Evolutionary conservation across 2,329 filamentous ascomycete genomes (phyloP).

Genomic region (Calonectria fujianensis): DNA sequence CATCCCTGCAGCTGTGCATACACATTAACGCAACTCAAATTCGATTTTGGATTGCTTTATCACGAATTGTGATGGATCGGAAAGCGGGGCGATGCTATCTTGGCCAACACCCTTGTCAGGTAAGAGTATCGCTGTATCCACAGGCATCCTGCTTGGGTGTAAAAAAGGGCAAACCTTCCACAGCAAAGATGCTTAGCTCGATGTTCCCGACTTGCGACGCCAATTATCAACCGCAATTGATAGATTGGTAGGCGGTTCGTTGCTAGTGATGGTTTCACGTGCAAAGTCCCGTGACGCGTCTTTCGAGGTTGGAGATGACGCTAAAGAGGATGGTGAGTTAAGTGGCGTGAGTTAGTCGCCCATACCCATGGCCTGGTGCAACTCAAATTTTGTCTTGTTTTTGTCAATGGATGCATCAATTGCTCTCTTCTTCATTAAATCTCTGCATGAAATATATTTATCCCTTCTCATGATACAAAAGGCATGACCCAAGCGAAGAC

Average conservation of each 20-base stretch:
- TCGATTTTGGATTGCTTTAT: conserved; percentile 38
- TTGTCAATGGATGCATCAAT: background rate
- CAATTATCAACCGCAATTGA: background rate
- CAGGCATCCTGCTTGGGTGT: conserved; percentile 24
- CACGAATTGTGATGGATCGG: conserved; percentile 30
- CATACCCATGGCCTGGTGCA: background rate
- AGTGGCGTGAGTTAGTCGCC: background rate
- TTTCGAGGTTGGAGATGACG: background rate
- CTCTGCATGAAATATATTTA: background rate
- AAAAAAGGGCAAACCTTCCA: conserved; percentile 9
- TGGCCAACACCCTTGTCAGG: background rate
- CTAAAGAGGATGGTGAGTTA: background rate
- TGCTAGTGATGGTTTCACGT: background rate
- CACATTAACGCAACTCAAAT: conserved; percentile 41
- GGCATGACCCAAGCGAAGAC: background rate
- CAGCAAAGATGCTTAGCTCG: background rate
- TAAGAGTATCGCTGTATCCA: conserved; percentile 2
- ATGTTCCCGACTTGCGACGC: background rate
- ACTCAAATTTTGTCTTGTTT: background rate
- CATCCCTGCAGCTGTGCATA: conserved; percentile 37
- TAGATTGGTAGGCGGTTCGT: background rate
- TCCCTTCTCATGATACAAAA: background rate
- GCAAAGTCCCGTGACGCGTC: background rate
- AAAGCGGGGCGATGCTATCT: conserved; percentile 5
- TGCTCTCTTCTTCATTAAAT: background rate